Evolutionary conservation across 306 rosid species (phyloP).

Genomic region (Nissolia schottii): DNA sequence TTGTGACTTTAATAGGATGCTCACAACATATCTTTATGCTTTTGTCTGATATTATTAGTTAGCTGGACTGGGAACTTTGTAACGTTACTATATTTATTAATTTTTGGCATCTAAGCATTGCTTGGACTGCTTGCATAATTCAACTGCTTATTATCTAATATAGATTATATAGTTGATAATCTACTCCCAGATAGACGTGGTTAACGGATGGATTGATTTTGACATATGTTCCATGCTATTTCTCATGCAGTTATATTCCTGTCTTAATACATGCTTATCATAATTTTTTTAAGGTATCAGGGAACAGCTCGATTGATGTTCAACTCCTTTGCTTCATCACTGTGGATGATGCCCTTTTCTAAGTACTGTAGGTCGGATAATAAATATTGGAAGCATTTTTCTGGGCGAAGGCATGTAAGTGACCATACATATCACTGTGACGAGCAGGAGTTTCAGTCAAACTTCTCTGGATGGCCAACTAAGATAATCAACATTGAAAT

Average conservation of each 20-base stretch:
- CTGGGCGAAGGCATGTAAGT: slow-evolving; percentile 34
- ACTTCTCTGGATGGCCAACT: slow-evolving; percentile 93
- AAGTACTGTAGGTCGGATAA: slow-evolving; percentile 73
- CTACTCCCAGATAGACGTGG: neutral
- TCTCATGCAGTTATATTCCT: slow-evolving; percentile 16
- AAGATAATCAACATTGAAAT: slow-evolving; percentile 83
- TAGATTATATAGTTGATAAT: neutral
- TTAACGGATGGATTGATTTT: slow-evolving; percentile 23
- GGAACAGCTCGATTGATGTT: slow-evolving; percentile 94
- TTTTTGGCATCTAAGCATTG: neutral
- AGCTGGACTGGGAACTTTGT: neutral
- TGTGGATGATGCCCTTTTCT: slow-evolving; percentile 99
- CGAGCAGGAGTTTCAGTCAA: slow-evolving; percentile 51
- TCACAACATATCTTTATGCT: neutral
- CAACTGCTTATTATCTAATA: neutral
- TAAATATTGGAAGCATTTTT: slow-evolving; percentile 64
- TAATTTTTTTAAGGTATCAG: slow-evolving; percentile 56
- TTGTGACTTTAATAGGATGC: neutral
- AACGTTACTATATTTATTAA: neutral
- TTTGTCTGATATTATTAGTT: neutral
- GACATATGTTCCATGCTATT: slow-evolving; percentile 5
- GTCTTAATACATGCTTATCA: slow-evolving; percentile 38
- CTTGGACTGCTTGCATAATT: neutral
- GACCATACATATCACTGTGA: slow-evolving; percentile 66
- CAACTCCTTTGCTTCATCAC: slow-evolving; percentile 86